Evolutionary conservation across 805 yeast genomes (phyloP).

Genomic region (Candida oleophila): DNA sequence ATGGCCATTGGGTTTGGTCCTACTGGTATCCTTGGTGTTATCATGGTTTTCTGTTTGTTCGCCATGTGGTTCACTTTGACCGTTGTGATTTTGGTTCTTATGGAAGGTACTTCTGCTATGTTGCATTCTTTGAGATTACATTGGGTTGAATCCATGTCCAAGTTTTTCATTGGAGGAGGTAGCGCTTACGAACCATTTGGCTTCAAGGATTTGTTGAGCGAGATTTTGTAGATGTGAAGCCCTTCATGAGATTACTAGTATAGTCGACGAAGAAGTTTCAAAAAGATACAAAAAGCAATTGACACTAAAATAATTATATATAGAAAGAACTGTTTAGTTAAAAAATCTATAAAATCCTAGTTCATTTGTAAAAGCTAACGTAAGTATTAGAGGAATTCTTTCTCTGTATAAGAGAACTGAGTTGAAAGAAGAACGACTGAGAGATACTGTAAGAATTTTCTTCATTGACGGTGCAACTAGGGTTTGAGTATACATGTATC

Average conservation of each 20-base stretch:
- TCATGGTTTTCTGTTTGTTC: constrained; percentile 75
- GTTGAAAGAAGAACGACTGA: too few species aligned
- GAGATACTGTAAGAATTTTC: too few species aligned
- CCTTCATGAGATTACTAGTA: not conserved
- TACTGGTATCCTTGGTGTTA: constrained; percentile 64
- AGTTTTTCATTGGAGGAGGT: constrained; percentile 97
- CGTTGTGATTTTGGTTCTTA: constrained; percentile 83
- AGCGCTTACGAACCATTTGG: constrained; percentile 85
- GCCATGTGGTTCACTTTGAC: constrained; percentile 95
- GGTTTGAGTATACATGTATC: too few species aligned
- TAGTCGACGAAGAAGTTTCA: too few species aligned
- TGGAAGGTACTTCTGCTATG: constrained; percentile 99
- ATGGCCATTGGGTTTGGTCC: constrained; percentile 71
- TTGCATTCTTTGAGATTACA: constrained; percentile 96
- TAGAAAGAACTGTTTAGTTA: not conserved
- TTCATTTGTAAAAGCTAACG: too few species aligned
- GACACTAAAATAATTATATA: not conserved
- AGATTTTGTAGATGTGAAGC: constrained; percentile 12
- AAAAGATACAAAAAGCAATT: not conserved
- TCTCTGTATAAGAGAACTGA: too few species aligned
- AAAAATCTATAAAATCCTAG: not conserved
- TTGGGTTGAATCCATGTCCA: constrained; percentile 99
- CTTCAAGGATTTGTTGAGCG: constrained; percentile 43
- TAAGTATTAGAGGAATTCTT: too few species aligned
- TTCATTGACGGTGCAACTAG: too few species aligned